A percentile compares a stretch with the other conserved stretches of the same genome.
These are phyloP conservation scores for Annulohypoxylon moriforme DNA, from an alignment of 495 filamentous ascomycete genomes.

Conservation along the genomic window DNA sequence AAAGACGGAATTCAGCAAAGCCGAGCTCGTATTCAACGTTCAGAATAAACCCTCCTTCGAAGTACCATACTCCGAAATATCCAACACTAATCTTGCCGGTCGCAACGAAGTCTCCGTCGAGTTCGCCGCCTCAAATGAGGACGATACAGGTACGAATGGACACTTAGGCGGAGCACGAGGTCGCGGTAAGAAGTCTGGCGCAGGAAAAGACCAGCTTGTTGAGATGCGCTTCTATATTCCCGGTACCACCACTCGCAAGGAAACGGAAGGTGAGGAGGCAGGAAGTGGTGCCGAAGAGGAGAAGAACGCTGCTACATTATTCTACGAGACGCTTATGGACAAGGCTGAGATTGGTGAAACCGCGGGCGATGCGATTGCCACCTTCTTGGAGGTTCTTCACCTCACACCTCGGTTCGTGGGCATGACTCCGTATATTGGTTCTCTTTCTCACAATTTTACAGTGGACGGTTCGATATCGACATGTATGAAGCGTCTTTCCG, in stretches of 20 bases:
- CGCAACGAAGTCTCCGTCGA: slow-evolving; percentile 98
- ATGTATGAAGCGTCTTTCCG: slow-evolving; percentile 99
- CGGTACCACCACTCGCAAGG: slow-evolving; percentile 86
- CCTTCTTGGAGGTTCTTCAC: slow-evolving; percentile 96
- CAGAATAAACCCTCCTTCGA: slow-evolving; percentile 98
- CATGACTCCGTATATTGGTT: not conserved
- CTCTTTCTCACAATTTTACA: slow-evolving; percentile 57
- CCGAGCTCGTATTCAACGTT: slow-evolving; percentile 95
- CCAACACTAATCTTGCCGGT: slow-evolving; percentile 96
- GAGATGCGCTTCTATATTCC: slow-evolving; percentile 99
- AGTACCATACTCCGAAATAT: slow-evolving; percentile 96
- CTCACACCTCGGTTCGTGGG: slow-evolving; percentile 88
- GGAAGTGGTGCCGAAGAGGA: slow-evolving; percentile 80
- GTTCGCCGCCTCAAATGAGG: slow-evolving; percentile 78
- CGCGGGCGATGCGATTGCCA: slow-evolving; percentile 95
- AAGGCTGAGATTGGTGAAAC: slow-evolving; percentile 99
- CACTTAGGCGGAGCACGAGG: slow-evolving; percentile 80
- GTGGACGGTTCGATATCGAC: slow-evolving; percentile 99
- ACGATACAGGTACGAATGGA: slow-evolving; percentile 76
- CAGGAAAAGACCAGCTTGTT: slow-evolving; percentile 89
- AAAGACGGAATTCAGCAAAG: slow-evolving; percentile 95
- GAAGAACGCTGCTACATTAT: slow-evolving; percentile 92
- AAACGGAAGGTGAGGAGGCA: slow-evolving; percentile 78
- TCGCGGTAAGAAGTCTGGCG: slow-evolving; percentile 87
- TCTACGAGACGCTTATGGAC: slow-evolving; percentile 97